Conservation (phyloP, 495 filamentous ascomycete species). For the Penicillium salamii region DNA sequence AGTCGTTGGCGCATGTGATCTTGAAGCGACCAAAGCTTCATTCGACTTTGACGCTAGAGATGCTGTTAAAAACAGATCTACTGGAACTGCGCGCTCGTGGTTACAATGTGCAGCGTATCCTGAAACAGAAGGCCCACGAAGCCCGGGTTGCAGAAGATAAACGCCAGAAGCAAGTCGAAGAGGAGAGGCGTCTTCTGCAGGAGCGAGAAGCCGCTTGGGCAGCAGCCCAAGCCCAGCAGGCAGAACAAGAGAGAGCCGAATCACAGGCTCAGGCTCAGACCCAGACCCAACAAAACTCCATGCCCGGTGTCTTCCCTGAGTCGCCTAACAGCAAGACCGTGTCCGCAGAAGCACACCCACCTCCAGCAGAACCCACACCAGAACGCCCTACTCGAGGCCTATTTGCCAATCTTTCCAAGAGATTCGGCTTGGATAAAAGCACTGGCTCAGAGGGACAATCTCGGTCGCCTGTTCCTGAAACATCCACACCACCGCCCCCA, state of each 20-base stretch:
- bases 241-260: conserved; percentile 27
- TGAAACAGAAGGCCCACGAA: conserved; percentile 79
- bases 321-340: conserved; percentile 48
- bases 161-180: conserved; percentile 71
- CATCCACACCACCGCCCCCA: conserved; percentile 37
- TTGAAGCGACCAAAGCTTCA: conserved; percentile 81
- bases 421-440: conserved; percentile 59
- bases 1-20: conserved; percentile 73
- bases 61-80: conserved; percentile 78
- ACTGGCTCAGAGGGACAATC: conserved; percentile 29
- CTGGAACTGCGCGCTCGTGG: conserved; percentile 74
- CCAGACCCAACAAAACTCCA: conserved; percentile 24
- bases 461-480: conserved; percentile 19
- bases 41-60: conserved; percentile 81
- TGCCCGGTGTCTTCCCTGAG: conserved; percentile 69
- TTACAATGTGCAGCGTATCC: conserved; percentile 91
- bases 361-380: conserved; percentile 22
- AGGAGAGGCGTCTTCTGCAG: conserved; percentile 62
- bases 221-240: conserved; percentile 31
- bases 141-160: conserved; percentile 80
- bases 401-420: conserved; percentile 62
- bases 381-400: conserved; percentile 48
- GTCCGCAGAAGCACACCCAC: conserved; percentile 20
- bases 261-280: conserved; percentile 27
- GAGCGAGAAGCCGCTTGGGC: conserved; percentile 59